Evolutionary conservation across 2,329 filamentous ascomycete genomes (phyloP), one percentile per base, ranked within the genome.

Genomic region (Phyllosticta citriasiana): DNA sequence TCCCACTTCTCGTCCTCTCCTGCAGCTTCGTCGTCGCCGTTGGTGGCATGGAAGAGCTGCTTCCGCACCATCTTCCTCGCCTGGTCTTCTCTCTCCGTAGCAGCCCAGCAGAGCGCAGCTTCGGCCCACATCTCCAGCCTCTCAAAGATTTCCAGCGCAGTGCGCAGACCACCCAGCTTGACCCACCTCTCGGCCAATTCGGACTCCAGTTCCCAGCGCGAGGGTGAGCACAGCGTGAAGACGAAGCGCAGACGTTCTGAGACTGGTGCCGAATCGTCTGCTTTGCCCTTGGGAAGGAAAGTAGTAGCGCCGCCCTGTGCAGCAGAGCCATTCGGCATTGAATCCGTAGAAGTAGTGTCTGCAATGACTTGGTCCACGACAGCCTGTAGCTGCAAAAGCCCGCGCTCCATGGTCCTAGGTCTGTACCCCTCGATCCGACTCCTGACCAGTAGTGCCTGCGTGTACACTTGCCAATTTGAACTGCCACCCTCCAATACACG

Each of bases 391-490:
- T 99, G 94, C 22, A 99, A 78, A 0, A 99, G 84, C 54, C 91
- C 90, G 63, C 94, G 82, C 75, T 99, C 94, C 47, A 95, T 82
- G 0, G 94, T 99, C 60, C 93, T 82, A 59, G 92, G 90, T 59
- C 85, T 84, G 74, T 95, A 92, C 0, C 92, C 82, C 74, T 99
- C 94, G 60, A 97, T 93, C 16, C 94, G 83, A 63, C 90, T 96
- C 53, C 94, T 84, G 1, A 97, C 89, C 0, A 99, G 80, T 8
- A 99, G 79, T 0, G 91, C 94, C 71, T 97, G 92, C 0, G 94
- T 97, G 71, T 97, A 97, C 35, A 97, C 87, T 72, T 97, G 94
- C 94, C 94, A 99, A 73, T 97, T 99, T 0, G 91, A 93, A 54
- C 88, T 88, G 66, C 93, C 92, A 63, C 94, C 91, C 8, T 88